These are phyloP conservation scores for Diplotaxis tenuifolia DNA, from an alignment of 345 rosid species.

Conservation along the genomic window DNA sequence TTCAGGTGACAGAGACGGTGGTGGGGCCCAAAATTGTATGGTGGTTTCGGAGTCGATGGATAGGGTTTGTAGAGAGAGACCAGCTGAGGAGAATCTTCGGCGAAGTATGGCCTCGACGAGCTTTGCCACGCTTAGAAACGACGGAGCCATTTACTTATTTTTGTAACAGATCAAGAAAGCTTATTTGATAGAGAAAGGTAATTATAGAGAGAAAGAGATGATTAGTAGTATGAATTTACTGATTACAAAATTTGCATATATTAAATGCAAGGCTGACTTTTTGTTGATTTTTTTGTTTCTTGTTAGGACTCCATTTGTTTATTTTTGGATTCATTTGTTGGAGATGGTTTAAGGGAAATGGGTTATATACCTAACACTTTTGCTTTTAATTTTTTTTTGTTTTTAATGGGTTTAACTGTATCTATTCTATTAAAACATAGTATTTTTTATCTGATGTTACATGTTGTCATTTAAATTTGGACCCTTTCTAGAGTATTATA, in stretches of 20 bases:
- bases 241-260: not conserved
- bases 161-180: not conserved
- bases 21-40: conserved; percentile 72
- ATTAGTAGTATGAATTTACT: not conserved
- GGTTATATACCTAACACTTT: not conserved
- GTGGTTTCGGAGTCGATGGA: conserved; percentile 53
- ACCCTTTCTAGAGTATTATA: no score
- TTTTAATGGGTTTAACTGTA: no score
- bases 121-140: conserved; percentile 55
- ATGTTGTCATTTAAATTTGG: no score
- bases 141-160: conserved; percentile 46
- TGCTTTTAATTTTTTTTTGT: not conserved
- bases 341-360: not conserved
- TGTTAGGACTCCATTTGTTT: not conserved
- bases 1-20: not conserved
- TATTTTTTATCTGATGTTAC: no score
- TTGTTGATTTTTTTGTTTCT: not conserved
- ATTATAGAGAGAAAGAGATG: not conserved
- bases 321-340: not conserved
- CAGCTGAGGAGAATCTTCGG: conserved; percentile 59
- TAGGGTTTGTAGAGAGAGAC: conserved; percentile 50
- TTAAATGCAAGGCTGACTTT: conserved; percentile 15
- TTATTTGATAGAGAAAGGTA: not conserved
- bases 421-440: no score
- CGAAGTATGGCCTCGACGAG: conserved; percentile 56